Evolutionary conservation across 208 protist species (phyloP), one percentile per base, ranked within the genome.

Genomic region (Naegleria fowleri): DNA sequence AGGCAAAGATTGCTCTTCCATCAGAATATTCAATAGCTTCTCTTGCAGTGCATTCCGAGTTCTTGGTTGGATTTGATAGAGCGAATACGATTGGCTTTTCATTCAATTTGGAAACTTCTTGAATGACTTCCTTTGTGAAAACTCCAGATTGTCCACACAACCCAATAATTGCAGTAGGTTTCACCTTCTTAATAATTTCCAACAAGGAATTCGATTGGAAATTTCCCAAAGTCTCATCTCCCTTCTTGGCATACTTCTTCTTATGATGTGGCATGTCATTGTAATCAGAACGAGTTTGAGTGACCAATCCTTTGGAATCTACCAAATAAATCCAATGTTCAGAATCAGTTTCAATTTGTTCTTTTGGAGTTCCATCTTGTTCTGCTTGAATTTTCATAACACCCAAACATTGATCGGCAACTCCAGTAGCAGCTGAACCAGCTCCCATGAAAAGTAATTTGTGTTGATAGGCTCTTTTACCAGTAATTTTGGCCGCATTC

Each of bases 21-120:
- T 99, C 94, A 43, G 97, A 98, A 95, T 95, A 98, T 89, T 91
- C 93, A 95, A 97, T 98, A 39, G 97, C 98, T 86, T 99, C 92
- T 36, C 96, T 95, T 9, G 98, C 96, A n/a, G 96, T 97, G 92
- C 92, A 91, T 93, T 98, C 96, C n/a, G 96, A 92, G 91, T 97
- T 97, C 91, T 93, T 96, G 36, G 96, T 97, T 59, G 96, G 96
- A 93, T 98, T 98, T n/a, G 97, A 98, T 83, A 99, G 94, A 0
- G 98, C 94, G 92, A 99, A 99, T 91, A 99, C 96, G 92, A 99
- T 98, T 15, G 98, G 98, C 89, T 94, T 95, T 67, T 95, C 92
- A 58, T 93, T 94, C 92, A 98, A 93, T 84, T 92, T 93, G 15
- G 95, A 92, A 92, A 99, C 94, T 48, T 92, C 90, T 84, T 93